A percentile compares a stretch with the other conserved stretches of the same genome.
Evolutionary conservation across 768 basidiomycete species (phyloP).

Genomic region (Termitomyces bulborhizus): DNA sequence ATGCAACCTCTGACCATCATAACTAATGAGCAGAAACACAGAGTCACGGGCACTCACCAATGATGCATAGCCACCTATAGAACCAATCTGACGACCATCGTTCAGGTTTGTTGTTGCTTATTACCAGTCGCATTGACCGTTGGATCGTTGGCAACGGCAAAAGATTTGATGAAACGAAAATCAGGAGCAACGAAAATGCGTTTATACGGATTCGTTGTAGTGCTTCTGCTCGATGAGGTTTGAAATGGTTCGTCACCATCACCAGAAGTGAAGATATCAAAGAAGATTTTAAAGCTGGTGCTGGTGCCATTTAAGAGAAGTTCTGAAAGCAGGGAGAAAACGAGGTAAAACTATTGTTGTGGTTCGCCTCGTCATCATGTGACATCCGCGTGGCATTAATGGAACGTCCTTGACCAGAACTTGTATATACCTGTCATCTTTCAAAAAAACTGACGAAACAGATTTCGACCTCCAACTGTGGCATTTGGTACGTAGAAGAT

Average conservation of each 20-base stretch:
- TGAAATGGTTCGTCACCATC: conserved; percentile 26
- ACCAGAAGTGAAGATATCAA: conserved; percentile 15
- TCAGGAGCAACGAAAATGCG: conserved; percentile 26
- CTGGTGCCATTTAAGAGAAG: background rate
- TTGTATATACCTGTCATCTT: no score
- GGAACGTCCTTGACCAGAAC: no score
- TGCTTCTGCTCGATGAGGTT: conserved; percentile 40
- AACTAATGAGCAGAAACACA: background rate
- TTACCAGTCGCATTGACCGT: conserved; percentile 23
- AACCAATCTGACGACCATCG: conserved; percentile 29
- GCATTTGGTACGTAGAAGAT: no score
- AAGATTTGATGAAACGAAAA: conserved; percentile 29
- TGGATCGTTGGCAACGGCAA: conserved; percentile 35
- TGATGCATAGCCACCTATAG: conserved; percentile 31
- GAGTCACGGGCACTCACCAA: conserved; percentile 24
- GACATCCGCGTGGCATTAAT: no score
- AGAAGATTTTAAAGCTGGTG: background rate
- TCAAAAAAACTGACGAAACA: no score
- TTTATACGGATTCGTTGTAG: conserved; percentile 36
- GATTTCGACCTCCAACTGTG: no score
- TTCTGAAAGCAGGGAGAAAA: background rate
- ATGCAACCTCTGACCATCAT: conserved; percentile 24
- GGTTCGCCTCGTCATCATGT: no score
- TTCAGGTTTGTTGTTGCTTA: conserved; percentile 17
- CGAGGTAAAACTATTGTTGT: no score